phyloP scores from a whole-genome alignment of 441 rosid species.

The Eruca vesicaria region DNA sequence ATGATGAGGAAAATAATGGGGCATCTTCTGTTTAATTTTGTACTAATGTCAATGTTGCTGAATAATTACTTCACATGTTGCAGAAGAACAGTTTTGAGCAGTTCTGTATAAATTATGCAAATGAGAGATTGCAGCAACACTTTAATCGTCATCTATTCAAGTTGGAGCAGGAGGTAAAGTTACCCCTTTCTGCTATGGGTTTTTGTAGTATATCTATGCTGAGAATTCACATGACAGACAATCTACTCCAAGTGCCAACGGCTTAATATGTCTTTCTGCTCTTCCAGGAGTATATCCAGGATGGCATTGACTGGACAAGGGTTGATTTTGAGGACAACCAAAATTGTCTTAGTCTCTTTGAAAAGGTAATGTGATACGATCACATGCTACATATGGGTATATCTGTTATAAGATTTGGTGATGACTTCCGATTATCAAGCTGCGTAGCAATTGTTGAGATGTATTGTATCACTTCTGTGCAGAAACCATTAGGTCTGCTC shows the following conservation, averaged over 20 bases:
- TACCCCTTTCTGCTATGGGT: not conserved
- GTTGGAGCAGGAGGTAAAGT: slow-evolving; percentile 89
- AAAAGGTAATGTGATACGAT: slow-evolving; percentile 55
- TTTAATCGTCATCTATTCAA: slow-evolving; percentile 95
- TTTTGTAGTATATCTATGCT: not conserved
- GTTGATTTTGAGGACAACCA: slow-evolving; percentile 97
- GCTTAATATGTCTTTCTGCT: slow-evolving; percentile 3
- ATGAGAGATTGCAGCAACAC: slow-evolving; percentile 97
- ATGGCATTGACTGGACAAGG: slow-evolving; percentile 96
- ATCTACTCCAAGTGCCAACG: not conserved
- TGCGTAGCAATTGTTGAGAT: not conserved
- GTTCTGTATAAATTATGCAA: slow-evolving; percentile 95
- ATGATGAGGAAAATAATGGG: not conserved
- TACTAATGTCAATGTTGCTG: not conserved
- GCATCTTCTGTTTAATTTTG: slow-evolving; percentile 22
- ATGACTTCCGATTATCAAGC: slow-evolving; percentile 15
- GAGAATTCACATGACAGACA: not conserved
- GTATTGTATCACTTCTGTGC: slow-evolving; percentile 39
- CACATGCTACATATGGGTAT: not conserved
- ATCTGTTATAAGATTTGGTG: not conserved
- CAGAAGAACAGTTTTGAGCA: slow-evolving; percentile 98
- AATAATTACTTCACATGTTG: slow-evolving; percentile 26
- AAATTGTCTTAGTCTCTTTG: slow-evolving; percentile 91
- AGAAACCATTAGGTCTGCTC: slow-evolving; percentile 93
- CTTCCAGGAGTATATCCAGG: slow-evolving; percentile 85